Conservation (phyloP, 768 basidiomycete genomes). For the Erythrobasidium yunnanense region DNA sequence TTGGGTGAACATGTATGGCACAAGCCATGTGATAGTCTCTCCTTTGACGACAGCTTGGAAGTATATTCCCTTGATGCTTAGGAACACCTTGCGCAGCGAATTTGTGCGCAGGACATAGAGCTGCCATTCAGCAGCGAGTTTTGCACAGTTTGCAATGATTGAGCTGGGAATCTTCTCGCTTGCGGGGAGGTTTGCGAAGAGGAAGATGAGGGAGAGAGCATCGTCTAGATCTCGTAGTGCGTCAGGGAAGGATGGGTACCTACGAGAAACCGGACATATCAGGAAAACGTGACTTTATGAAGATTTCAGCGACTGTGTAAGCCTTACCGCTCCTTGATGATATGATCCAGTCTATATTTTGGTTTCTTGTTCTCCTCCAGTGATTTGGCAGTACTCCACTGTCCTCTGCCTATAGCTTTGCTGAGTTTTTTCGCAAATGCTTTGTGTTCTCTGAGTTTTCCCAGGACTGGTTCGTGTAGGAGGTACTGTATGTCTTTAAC, state of each 20-base stretch:
- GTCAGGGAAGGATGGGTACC: slow-evolving; percentile 94
- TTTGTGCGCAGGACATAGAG: slow-evolving; percentile 81
- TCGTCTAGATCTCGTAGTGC: slow-evolving; percentile 94
- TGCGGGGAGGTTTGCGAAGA: slow-evolving; percentile 87
- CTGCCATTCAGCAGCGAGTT: slow-evolving; percentile 91
- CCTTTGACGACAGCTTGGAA: slow-evolving; percentile 93
- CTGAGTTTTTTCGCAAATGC: slow-evolving; percentile 94
- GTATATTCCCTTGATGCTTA: slow-evolving; percentile 96
- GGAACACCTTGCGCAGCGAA: slow-evolving; percentile 75
- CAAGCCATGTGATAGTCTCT: slow-evolving; percentile 86
- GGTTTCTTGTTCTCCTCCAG: slow-evolving; percentile 79
- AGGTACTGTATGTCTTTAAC: slow-evolving; percentile 95
- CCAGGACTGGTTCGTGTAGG: slow-evolving; percentile 87
- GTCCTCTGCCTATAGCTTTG: slow-evolving; percentile 78
- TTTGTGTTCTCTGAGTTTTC: slow-evolving; percentile 91
- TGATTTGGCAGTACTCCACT: slow-evolving; percentile 90
- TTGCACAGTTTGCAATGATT: slow-evolving; percentile 77
- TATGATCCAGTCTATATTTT: slow-evolving; percentile 80
- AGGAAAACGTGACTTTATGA: background rate
- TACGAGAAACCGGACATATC: slow-evolving; percentile 38
- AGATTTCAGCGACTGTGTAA: background rate
- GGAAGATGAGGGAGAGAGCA: slow-evolving; percentile 83
- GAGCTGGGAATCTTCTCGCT: slow-evolving; percentile 60
- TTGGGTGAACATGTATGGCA: slow-evolving; percentile 95
- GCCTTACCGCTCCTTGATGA: slow-evolving; percentile 83